These are phyloP conservation scores for Aspergillus costaricaensis DNA, from an alignment of 2,329 filamentous ascomycete genomes.

Conservation along the genomic window DNA sequence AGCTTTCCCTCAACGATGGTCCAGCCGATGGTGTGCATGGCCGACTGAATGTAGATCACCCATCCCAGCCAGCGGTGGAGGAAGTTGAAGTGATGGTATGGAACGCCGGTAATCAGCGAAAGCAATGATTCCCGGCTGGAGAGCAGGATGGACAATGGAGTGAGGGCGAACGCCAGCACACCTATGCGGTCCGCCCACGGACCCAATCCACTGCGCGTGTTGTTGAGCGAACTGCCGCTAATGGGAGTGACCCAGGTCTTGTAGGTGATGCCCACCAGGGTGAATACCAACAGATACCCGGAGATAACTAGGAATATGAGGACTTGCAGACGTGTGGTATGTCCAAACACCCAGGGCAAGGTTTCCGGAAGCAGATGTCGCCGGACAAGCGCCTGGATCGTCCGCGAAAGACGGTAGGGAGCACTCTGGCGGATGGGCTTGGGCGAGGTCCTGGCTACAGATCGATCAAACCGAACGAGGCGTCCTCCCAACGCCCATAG, in stretches of 20 bases:
- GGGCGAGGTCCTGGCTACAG: constrained; percentile 18
- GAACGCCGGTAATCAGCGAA: constrained; percentile 69
- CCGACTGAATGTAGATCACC: constrained; percentile 68
- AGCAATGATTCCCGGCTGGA: constrained; percentile 70
- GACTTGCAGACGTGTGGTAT: constrained; percentile 69
- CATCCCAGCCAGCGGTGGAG: constrained; percentile 75
- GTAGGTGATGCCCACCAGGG: constrained; percentile 69
- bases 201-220: constrained; percentile 66
- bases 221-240: constrained; percentile 58
- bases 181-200: constrained; percentile 71
- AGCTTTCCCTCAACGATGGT: constrained; percentile 64
- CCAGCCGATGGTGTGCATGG: constrained; percentile 72
- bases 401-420: constrained; percentile 35
- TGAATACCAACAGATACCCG: constrained; percentile 67
- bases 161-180: constrained; percentile 71
- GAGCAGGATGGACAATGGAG: constrained; percentile 68
- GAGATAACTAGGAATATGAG: constrained; percentile 59
- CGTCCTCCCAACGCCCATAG: constrained; percentile 41
- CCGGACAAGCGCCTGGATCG: constrained; percentile 48
- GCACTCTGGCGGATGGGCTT: constrained; percentile 27
- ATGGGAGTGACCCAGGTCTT: constrained; percentile 70
- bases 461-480: constrained; percentile 14
- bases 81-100: constrained; percentile 77
- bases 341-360: constrained; percentile 61
- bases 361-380: constrained; percentile 64